A percentile compares a stretch with the other conserved stretches of the same genome.
These are phyloP conservation scores for Leccinum subgranulosum DNA, from an alignment of 768 basidiomycete species.

Conservation along the genomic window DNA sequence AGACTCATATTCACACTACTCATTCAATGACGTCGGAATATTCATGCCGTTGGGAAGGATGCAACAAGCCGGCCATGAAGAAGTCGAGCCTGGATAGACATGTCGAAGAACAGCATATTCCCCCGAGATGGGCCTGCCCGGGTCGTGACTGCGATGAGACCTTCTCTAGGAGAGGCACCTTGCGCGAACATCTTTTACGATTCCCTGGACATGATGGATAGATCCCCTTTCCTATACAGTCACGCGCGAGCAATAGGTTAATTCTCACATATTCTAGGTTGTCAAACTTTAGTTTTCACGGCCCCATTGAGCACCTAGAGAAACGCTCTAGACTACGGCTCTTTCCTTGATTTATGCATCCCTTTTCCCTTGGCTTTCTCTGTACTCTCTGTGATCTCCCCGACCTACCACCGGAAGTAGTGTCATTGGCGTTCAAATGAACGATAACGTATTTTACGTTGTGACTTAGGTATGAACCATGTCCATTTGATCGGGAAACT, in stretches of 20 bases:
- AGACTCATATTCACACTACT: neutral
- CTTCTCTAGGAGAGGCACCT: neutral
- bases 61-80: neutral
- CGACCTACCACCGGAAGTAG: neutral
- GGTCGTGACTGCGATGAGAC: no score
- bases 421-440: neutral
- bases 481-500: neutral
- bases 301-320: neutral
- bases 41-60: constrained; percentile 9
- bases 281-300: neutral
- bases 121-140: constrained; percentile 5
- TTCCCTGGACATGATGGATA: neutral
- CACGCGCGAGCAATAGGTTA: neutral
- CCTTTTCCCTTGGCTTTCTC: neutral
- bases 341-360: neutral
- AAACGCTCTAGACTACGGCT: neutral
- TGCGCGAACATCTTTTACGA: neutral
- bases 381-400: neutral
- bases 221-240: neutral
- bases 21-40: constrained; percentile 12
- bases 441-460: neutral
- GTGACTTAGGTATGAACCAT: constrained; percentile 9
- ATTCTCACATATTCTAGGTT: neutral
- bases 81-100: constrained; percentile 11
- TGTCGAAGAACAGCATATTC: constrained; percentile 7